Evolutionary conservation across 352 stramenopile genomes (phyloP), one percentile per base, ranked within the genome.

Genomic region (Phytophthora pluvialis): DNA sequence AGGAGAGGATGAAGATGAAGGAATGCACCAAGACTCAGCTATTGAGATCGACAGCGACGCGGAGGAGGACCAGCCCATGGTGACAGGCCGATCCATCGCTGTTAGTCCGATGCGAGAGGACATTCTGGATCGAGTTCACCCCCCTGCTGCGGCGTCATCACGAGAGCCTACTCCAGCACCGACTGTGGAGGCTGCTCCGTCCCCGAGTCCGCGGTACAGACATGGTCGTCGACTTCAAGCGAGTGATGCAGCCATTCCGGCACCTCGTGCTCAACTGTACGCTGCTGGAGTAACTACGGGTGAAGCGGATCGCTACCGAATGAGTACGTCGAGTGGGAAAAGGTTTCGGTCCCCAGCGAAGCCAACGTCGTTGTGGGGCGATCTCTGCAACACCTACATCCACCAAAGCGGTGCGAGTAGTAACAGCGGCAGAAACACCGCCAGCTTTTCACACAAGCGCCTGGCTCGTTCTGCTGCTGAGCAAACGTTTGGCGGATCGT

Each of bases 281-380:
- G 64, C 38, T 48, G 72, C 72, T 10, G 72, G 72, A 29, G 53
- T 80, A 18, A 65, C 68, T 12, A 80, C 72, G 5, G 52, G 65
- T 31, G 54, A 69, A 11, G 68, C 64, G 5, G 72, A 80, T 54
- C 64, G 60, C 6, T 70, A 69, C 45, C 54, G 70, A 48, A 77
- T 77, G 70, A 68, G 25, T 31, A 49, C 46, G 11, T 61, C 54
- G 16, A 77, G 69, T 50, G 69, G 69, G 9, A 77, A 77, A 50
- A 58, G 64, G 26, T 56, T 73, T n/a, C 59, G 64, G 26, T 74
- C 60, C 28, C 53, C 64, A 12, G 48, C 58, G 13, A 73, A 59
- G 35, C 40, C 16, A 13, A 60, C 69, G 12, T 56, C 44, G 12
- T 54, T 71, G 43, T 77, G 69, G 64, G 49, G 45, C 15, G 64